Evolutionary conservation across 2,329 filamentous ascomycete species (phyloP), one percentile per base, ranked within the genome.

Genomic region (Alternaria sp.): DNA sequence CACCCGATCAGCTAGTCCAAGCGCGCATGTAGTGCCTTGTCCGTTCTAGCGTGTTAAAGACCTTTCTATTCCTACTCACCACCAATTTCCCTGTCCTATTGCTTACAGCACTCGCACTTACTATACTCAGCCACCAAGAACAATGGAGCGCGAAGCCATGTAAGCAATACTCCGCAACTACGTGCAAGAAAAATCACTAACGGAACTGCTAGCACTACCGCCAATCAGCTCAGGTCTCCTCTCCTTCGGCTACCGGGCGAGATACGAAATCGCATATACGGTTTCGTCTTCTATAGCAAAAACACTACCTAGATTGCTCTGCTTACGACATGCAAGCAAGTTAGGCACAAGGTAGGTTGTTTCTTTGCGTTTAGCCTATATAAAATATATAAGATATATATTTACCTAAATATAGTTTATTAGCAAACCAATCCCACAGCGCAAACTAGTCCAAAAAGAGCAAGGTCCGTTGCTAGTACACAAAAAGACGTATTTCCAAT

Each of bases 101-200:
- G 6, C 14, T 37, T 8, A 37, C 30, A 0, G 1, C 5, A 37
- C 14, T n/a, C 33, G 0, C 33, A n/a, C 10, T 2, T 2, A 37
- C 0, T 37, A 37, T 0, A 37, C 15, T n/a, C 7, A n/a, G 0
- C 0, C 0, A 5, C 5, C 8, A 0, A n/a, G 0, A 3, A 5
- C 15, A 0, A 37, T 37, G 33, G 33, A 37, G 0, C 15, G 33
- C 15, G 33, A 37, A 3, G 15, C 33, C 33, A 37, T 37, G 33
- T 37, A n/a, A 43, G 41, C n/a, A 4, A 18, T 18, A 18, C 37
- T 10, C 4, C 15, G 6, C 6, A n/a, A 41, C 14, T 41, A 41
- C 5, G n/a, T 18, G 37, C 0, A 18, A 9, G 15, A 2, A 41
- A 41, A 15, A 10, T n/a, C 9, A 7, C 41, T 44, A 18, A 44